phyloP scores from a whole-genome alignment of 1,139 yeast species.

The Neolecta irregularis region DNA sequence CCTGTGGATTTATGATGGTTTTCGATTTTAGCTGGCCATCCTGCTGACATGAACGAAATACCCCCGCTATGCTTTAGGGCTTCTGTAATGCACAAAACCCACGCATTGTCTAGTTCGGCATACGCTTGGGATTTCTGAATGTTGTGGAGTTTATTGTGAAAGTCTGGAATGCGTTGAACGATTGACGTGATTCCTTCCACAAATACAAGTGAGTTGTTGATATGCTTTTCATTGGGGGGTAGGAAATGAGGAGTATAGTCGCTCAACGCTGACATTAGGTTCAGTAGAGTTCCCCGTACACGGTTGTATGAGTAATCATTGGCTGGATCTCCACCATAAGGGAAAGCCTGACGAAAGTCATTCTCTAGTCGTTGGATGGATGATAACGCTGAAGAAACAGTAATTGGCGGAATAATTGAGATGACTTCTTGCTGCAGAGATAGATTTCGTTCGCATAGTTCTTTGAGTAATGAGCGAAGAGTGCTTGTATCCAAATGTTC shows the following conservation, averaged over 20 bases:
- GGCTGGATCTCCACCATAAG: slow-evolving; percentile 56
- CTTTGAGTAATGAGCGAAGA: slow-evolving; percentile 37
- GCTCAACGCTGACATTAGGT: slow-evolving; percentile 57
- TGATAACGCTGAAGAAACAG: slow-evolving; percentile 37
- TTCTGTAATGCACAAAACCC: too few species aligned
- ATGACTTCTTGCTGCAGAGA: slow-evolving; percentile 41
- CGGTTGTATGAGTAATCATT: slow-evolving; percentile 82
- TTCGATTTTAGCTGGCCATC: too few species aligned
- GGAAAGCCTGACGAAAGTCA: slow-evolving; percentile 37
- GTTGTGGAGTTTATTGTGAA: slow-evolving; percentile 55
- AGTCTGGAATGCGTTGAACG: slow-evolving; percentile 56
- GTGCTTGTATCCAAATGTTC: slow-evolving; percentile 1
- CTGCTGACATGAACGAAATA: too few species aligned
- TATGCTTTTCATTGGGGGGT: slow-evolving; percentile 57
- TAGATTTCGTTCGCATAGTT: slow-evolving; percentile 45
- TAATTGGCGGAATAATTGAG: slow-evolving; percentile 43
- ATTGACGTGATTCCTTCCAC: slow-evolving; percentile 51
- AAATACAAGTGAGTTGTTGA: slow-evolving; percentile 45
- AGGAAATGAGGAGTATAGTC: slow-evolving; percentile 67
- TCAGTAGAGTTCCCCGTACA: slow-evolving; percentile 38
- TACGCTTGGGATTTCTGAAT: slow-evolving; percentile 58
- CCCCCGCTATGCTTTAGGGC: too few species aligned
- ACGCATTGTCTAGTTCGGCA: slow-evolving; percentile 65
- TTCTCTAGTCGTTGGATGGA: slow-evolving; percentile 36
- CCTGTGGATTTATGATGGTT: too few species aligned